A percentile compares a stretch with the other conserved stretches of the same genome.
These are phyloP conservation scores for Cryptococcus sp. DNA, from an alignment of 1,284 basidiomycete species.

Conservation along the genomic window DNA sequence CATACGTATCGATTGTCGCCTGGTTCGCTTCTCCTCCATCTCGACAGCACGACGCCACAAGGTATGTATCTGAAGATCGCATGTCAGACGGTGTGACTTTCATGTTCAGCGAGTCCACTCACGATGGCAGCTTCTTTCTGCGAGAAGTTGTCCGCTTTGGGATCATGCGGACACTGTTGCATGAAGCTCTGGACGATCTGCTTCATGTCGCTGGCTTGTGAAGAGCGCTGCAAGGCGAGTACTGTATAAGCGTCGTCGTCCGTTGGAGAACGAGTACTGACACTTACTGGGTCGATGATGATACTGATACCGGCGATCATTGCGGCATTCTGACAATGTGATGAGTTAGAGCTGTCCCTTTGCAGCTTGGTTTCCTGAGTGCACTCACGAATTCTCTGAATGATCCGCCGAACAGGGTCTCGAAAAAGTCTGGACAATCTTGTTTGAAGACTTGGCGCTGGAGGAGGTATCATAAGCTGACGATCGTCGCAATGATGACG, in stretches of 20 bases:
- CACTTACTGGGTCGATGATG: slow-evolving; percentile 43
- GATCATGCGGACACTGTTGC: slow-evolving; percentile 39
- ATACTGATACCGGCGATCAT: slow-evolving; percentile 52
- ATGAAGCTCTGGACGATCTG: slow-evolving; percentile 43
- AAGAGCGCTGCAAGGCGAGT: slow-evolving; percentile 19
- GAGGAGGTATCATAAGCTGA: background rate
- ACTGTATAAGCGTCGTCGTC: background rate
- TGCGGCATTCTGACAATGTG: slow-evolving; percentile 39
- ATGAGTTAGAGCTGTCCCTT: background rate
- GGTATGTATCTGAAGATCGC: slow-evolving; percentile 37
- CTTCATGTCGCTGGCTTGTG: slow-evolving; percentile 44
- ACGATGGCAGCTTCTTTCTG: slow-evolving; percentile 50
- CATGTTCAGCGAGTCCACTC: slow-evolving; percentile 4
- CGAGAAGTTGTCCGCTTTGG: slow-evolving; percentile 43
- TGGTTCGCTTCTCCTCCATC: slow-evolving; percentile 29
- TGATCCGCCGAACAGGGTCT: slow-evolving; percentile 43
- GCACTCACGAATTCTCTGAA: slow-evolving; percentile 50
- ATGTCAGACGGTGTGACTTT: background rate
- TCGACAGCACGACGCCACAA: slow-evolving; percentile 40
- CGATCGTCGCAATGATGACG: too few relatives aligned
- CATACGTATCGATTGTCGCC: slow-evolving; percentile 13
- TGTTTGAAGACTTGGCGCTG: slow-evolving; percentile 46
- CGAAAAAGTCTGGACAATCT: slow-evolving; percentile 48
- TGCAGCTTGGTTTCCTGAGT: background rate
- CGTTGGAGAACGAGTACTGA: too few relatives aligned